phyloP scores from a whole-genome alignment of 148 eudicot species.

The Chenopodium berlandieri region DNA sequence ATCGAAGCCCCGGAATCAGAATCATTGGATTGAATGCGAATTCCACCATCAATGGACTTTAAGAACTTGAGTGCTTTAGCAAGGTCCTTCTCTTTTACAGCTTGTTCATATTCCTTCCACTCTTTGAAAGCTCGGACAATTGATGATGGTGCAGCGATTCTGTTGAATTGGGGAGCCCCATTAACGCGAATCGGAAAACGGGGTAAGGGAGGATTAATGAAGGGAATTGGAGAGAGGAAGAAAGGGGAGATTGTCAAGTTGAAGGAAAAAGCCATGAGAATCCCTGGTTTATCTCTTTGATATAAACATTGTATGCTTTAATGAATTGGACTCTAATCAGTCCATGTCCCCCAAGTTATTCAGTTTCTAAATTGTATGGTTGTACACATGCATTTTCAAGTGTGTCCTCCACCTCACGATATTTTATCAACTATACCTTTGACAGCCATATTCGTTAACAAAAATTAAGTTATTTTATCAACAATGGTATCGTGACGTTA shows the following conservation, averaged over 20 bases:
- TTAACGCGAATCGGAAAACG: not conserved
- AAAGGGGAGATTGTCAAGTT: not conserved
- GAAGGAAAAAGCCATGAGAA: constrained; percentile 16
- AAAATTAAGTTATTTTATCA: no score
- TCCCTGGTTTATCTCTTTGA: not conserved
- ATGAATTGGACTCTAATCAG: no score
- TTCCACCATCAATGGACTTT: constrained; percentile 34
- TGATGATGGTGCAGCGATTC: not conserved
- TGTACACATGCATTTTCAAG: no score
- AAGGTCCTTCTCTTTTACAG: constrained; percentile 83
- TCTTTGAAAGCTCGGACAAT: constrained; percentile 46
- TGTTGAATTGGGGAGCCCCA: constrained; percentile 2
- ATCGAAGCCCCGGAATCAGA: constrained; percentile 16
- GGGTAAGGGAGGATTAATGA: not conserved
- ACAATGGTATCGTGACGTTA: no score
- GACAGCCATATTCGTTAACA: no score
- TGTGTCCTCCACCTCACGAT: no score
- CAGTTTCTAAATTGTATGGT: no score
- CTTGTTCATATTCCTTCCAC: constrained; percentile 87
- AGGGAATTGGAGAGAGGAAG: not conserved
- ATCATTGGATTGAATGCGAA: constrained; percentile 18
- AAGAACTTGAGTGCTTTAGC: constrained; percentile 64
- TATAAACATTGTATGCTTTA: no score
- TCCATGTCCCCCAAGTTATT: no score
- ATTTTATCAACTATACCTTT: no score